Evolutionary conservation across 495 filamentous ascomycete species (phyloP), one percentile per base, ranked within the genome.

Genomic region (Tetracladium setigerum): DNA sequence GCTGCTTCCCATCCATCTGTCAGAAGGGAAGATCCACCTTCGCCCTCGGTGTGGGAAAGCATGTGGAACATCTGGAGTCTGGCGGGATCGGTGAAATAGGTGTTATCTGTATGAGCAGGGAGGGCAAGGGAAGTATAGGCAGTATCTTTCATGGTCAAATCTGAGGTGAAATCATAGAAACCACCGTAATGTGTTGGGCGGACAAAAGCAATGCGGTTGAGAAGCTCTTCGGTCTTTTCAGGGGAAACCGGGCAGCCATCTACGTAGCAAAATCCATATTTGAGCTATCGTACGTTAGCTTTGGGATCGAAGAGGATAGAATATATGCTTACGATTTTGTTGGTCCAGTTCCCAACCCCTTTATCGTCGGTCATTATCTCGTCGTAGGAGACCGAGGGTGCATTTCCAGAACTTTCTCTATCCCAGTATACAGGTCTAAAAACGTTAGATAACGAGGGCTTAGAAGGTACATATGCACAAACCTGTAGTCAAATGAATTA

Each of bases 91-190:
- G 79, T 83, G 64, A 95, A 96, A 62, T 97, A 97, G 31, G 89
- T 94, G 17, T 77, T 95, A 64, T 97, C 91, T 4, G 91, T 96
- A 60, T 97, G 91, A 7, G 81, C 79, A 18, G 72, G 73, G 0
- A 97, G 71, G 6, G 77, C 75, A 42, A 90, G 68, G 47, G 76
- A 83, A 12, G 90, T 95, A 63, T 95, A 97, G n/a, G 91, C 91
- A 5, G 84, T 95, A 59, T 97, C 91, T 60, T 88, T 90, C 58
- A 77, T 83, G 17, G 86, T 78, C 14, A 95, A 75, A 61, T 95
- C 86, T 27, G 90, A 80, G 1, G 83, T 90, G 63, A 97, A 95
- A 63, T 95, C 88, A 74, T 89, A 97, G 67, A 96, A 95, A 19
- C 85, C 89, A 53, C 88, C 91, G 60, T 96, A 97, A 60, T 97